Evolutionary conservation across 208 protist genomes (phyloP).

Genomic region (Plasmodiophora brassicae): DNA sequence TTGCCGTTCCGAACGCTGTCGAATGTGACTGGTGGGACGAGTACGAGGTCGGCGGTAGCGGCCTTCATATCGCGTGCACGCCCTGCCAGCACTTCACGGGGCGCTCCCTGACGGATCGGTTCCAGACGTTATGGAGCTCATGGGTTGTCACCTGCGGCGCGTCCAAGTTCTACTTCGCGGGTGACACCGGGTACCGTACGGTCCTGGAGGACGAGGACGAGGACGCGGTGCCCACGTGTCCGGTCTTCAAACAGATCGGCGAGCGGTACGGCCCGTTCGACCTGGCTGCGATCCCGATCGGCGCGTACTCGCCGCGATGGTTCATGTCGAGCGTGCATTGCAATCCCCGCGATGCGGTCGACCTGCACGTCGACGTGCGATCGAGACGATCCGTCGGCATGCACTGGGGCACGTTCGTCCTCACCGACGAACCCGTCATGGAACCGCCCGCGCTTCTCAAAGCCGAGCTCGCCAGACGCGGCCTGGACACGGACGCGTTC

Average conservation of each 20-base stretch:
- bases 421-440: conserved; percentile 36
- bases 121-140: neutral
- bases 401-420: conserved; percentile 55
- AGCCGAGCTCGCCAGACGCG: too few species aligned
- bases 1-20: too few species aligned
- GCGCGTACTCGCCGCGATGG: conserved; percentile 48
- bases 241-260: conserved; percentile 7
- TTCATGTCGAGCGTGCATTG: conserved; percentile 52
- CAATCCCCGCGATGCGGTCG: conserved; percentile 49
- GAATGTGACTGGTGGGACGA: too few species aligned
- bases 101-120: neutral
- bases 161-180: neutral
- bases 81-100: neutral
- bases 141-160: too few species aligned
- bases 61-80: too few species aligned
- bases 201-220: neutral
- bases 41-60: too few species aligned
- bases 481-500: too few species aligned
- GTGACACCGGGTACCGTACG: neutral
- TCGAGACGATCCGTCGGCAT: conserved; percentile 47
- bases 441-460: too few species aligned
- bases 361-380: conserved; percentile 45
- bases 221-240: neutral
- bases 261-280: neutral
- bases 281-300: conserved; percentile 45